These are phyloP conservation scores for Alternaria rosae DNA, from an alignment of 2,329 filamentous ascomycete genomes.

Conservation along the genomic window DNA sequence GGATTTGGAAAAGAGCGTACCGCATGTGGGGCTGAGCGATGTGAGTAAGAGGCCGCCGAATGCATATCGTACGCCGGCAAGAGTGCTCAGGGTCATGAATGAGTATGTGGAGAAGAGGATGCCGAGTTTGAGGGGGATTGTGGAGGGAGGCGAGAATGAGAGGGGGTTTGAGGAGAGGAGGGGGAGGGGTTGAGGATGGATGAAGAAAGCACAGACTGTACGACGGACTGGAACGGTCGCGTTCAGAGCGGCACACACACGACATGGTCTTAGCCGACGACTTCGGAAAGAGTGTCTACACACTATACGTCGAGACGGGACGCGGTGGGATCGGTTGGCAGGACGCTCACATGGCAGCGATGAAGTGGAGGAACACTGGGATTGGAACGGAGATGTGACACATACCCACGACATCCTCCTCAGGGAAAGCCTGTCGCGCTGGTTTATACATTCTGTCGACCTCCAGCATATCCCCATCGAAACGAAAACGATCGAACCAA, in stretches of 20 bases:
- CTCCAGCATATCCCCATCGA: neutral
- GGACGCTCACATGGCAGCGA: neutral
- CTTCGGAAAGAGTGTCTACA: neutral
- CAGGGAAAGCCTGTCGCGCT: neutral
- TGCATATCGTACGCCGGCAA: conserved; percentile 43
- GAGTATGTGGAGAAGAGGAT: conserved; percentile 32
- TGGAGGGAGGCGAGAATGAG: conserved; percentile 28
- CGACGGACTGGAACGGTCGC: neutral
- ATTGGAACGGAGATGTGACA: neutral
- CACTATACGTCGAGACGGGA: neutral
- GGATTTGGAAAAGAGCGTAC: conserved; percentile 52
- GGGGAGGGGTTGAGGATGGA: neutral
- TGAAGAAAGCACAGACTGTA: neutral
- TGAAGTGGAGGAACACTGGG: neutral
- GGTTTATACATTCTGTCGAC: neutral
- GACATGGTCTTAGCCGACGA: neutral
- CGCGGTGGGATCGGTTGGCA: neutral
- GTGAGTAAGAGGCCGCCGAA: conserved; percentile 46
- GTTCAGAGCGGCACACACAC: neutral
- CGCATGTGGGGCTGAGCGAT: conserved; percentile 52
- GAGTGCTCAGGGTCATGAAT: conserved; percentile 35
- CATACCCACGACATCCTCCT: neutral
- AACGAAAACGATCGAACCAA: neutral
- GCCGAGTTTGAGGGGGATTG: conserved; percentile 44
- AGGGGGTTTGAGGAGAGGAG: conserved; percentile 1